Conservation (phyloP, 2,329 filamentous ascomycete genomes). For the Monosporascus cannonballus region DNA sequence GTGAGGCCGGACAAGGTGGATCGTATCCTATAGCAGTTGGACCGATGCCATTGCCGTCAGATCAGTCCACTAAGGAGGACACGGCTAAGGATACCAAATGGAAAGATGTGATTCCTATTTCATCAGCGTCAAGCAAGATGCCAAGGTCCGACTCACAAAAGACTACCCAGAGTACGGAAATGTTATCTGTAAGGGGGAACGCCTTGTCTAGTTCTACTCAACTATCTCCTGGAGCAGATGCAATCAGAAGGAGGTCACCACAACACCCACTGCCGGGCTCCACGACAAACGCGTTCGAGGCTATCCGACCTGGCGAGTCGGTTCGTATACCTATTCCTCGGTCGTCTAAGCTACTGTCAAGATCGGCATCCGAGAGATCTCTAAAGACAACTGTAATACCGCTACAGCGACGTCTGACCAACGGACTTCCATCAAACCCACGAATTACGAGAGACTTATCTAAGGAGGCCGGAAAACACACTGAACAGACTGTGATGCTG, state of each 20-base stretch:
- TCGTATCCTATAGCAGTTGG: conserved; percentile 29
- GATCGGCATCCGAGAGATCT: conserved; percentile 15
- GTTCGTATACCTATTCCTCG: conserved; percentile 29
- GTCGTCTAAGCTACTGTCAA: conserved; percentile 23
- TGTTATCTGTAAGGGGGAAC: conserved; percentile 25
- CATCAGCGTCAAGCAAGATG: conserved; percentile 9
- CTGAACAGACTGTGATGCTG: conserved; percentile 47
- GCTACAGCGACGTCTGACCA: conserved; percentile 38
- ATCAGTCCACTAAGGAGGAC: conserved; percentile 27
- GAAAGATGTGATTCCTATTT: conserved; percentile 29
- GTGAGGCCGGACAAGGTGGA: conserved; percentile 26
- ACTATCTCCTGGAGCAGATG: conserved; percentile 44
- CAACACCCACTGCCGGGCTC: conserved; percentile 24
- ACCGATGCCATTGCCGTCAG: conserved; percentile 31
- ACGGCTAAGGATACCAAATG: conserved; percentile 31
- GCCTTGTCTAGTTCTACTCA: conserved; percentile 41
- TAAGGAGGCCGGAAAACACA: conserved; percentile 22
- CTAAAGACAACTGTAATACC: conserved; percentile 30
- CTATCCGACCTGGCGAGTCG: conserved; percentile 21
- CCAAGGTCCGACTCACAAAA: conserved; percentile 19
- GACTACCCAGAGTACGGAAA: conserved; percentile 14
- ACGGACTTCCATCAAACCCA: conserved; percentile 44
- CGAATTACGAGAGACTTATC: conserved; percentile 26
- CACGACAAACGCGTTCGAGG: conserved; percentile 16
- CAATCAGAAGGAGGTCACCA: conserved; percentile 47